Percentiles rank a stretch among this genome's conserved stretches.
These are phyloP conservation scores for Hypoxylon fragiforme DNA, from an alignment of 495 filamentous ascomycete species.

Conservation along the genomic window DNA sequence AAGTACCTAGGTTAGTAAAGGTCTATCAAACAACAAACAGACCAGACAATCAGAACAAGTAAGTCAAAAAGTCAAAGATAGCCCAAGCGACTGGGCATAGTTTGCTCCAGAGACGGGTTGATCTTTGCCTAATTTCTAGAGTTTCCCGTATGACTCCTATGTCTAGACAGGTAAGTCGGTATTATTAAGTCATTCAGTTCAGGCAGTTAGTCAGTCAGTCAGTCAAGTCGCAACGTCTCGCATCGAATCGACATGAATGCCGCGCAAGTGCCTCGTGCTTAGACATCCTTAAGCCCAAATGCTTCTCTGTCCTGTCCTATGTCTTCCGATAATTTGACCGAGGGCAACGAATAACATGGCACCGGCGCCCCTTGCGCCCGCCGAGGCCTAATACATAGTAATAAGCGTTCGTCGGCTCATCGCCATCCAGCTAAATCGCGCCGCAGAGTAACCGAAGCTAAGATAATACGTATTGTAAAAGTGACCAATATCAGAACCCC, in stretches of 20 bases:
- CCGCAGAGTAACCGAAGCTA: constrained; percentile 29
- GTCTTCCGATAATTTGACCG: constrained; percentile 18
- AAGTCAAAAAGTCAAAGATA: not conserved
- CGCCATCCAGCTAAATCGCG: constrained; percentile 11
- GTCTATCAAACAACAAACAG: too few relatives aligned
- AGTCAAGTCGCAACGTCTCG: constrained; percentile 15
- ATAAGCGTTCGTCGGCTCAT: constrained; percentile 15
- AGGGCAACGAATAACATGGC: constrained; percentile 14
- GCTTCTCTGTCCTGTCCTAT: too few relatives aligned
- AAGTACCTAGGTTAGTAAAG: too few relatives aligned
- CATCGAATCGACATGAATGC: constrained; percentile 24
- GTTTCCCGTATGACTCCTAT: constrained; percentile 22
- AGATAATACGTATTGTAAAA: too few relatives aligned
- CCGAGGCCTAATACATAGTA: too few relatives aligned
- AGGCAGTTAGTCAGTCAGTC: too few relatives aligned
- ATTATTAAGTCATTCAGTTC: too few relatives aligned
- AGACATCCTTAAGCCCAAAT: too few relatives aligned
- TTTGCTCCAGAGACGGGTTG: constrained; percentile 17
- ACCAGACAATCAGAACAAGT: too few relatives aligned
- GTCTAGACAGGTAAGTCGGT: not conserved
- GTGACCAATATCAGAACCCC: too few relatives aligned
- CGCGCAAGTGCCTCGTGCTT: constrained; percentile 12
- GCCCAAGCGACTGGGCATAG: not conserved
- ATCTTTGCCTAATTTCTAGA: constrained; percentile 24
- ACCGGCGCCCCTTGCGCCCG: not conserved